Conservation (phyloP, 1,284 basidiomycete species). For the Ganoderma sinense region DNA sequence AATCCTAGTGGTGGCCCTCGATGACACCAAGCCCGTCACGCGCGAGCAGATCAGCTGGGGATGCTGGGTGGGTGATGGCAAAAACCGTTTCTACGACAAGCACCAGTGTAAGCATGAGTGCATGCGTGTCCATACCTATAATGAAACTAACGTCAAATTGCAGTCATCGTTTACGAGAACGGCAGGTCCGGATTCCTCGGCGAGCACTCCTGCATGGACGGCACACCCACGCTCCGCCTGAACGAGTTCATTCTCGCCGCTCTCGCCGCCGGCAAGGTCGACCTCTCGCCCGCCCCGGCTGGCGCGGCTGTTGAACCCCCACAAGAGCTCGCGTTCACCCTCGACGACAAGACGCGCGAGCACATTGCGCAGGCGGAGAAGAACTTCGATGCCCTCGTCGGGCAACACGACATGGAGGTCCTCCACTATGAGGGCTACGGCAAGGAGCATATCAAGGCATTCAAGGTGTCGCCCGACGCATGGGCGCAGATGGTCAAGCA, state of each 20-base stretch:
- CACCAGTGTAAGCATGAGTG: slow-evolving; percentile 77
- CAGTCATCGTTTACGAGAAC: slow-evolving; percentile 92
- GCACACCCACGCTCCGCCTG: slow-evolving; percentile 93
- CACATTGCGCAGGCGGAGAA: slow-evolving; percentile 64
- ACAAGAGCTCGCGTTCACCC: slow-evolving; percentile 75
- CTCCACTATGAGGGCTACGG: slow-evolving; percentile 94
- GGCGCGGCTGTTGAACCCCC: slow-evolving; percentile 62
- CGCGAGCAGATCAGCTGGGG: slow-evolving; percentile 86
- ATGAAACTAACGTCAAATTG: slow-evolving; percentile 4
- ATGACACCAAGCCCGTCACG: slow-evolving; percentile 82
- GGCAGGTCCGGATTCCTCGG: slow-evolving; percentile 94
- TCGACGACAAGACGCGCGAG: slow-evolving; percentile 65
- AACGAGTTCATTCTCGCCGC: slow-evolving; percentile 94
- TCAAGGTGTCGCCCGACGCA: slow-evolving; percentile 92
- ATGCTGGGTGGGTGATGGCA: slow-evolving; percentile 92
- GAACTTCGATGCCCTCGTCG: slow-evolving; percentile 83
- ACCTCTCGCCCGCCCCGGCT: slow-evolving; percentile 61
- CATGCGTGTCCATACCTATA: background rate
- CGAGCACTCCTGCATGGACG: slow-evolving; percentile 95
- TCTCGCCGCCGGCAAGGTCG: slow-evolving; percentile 81
- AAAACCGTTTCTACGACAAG: slow-evolving; percentile 97
- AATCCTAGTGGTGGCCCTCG: slow-evolving; percentile 88
- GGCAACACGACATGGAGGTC: slow-evolving; percentile 84
- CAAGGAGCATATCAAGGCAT: slow-evolving; percentile 88
- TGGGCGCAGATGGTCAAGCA: slow-evolving; percentile 97